phyloP scores from a whole-genome alignment of 2,329 filamentous ascomycete species.

The Bipolaris zeicola region DNA sequence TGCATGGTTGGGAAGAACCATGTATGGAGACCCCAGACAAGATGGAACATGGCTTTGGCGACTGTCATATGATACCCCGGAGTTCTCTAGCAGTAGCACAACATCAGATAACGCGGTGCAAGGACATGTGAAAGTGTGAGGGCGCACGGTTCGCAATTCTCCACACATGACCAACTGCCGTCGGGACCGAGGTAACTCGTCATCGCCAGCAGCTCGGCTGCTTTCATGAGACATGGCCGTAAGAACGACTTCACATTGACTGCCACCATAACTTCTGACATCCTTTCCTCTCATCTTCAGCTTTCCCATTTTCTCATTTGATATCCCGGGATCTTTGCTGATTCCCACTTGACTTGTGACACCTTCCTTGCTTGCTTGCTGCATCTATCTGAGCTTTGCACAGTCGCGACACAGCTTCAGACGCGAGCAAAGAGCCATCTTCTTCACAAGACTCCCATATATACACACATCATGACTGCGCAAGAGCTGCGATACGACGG shows the following conservation, averaged over 20 bases:
- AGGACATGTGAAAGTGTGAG: slow-evolving; percentile 13
- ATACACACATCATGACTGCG: slow-evolving; percentile 39
- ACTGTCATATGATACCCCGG: slow-evolving; percentile 8
- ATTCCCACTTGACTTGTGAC: slow-evolving; percentile 17
- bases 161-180: slow-evolving; percentile 21
- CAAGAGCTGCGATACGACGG: slow-evolving; percentile 76
- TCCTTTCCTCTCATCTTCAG: slow-evolving; percentile 9
- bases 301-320: slow-evolving; percentile 3
- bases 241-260: slow-evolving; percentile 10
- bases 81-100: neutral
- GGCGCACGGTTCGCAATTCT: slow-evolving; percentile 12
- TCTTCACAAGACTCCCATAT: neutral
- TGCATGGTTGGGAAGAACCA: neutral
- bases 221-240: slow-evolving; percentile 20
- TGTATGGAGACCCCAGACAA: neutral
- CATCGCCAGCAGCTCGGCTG: slow-evolving; percentile 16
- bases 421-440: slow-evolving; percentile 11
- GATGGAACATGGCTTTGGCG: neutral
- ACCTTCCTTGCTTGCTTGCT: slow-evolving; percentile 7
- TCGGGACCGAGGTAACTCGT: slow-evolving; percentile 20
- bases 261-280: slow-evolving; percentile 4
- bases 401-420: slow-evolving; percentile 6
- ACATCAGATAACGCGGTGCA: neutral
- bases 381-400: slow-evolving; percentile 9
- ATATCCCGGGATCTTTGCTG: slow-evolving; percentile 23